Evolutionary conservation across 345 rosid genomes (phyloP).

Genomic region (Cochlearia excelsa): DNA sequence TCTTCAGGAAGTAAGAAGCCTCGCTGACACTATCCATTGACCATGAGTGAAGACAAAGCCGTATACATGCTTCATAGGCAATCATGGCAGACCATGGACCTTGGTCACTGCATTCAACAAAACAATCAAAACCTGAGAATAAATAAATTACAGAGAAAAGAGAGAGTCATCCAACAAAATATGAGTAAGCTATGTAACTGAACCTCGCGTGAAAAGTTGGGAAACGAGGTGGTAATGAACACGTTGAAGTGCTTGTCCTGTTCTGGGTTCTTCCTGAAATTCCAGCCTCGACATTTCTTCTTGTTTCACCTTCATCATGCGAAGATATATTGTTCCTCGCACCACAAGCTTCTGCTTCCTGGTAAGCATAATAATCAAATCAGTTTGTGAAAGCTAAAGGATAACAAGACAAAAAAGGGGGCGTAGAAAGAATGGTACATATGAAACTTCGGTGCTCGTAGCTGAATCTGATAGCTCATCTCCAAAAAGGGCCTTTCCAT

Average conservation of each 20-base stretch:
- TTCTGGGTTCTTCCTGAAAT: conserved; percentile 48
- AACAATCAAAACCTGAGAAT: not conserved
- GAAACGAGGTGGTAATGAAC: conserved; percentile 48
- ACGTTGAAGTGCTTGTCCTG: conserved; percentile 32
- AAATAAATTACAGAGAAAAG: not conserved
- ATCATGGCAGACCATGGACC: conserved; percentile 96
- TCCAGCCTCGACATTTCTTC: conserved; percentile 34
- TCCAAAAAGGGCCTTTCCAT: conserved; percentile 33
- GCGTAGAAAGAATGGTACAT: not conserved
- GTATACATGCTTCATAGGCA: conserved; percentile 85
- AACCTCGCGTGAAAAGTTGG: conserved; percentile 97
- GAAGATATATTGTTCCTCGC: conserved; percentile 37
- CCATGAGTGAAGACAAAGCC: conserved; percentile 86
- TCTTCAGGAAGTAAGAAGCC: conserved; percentile 75
- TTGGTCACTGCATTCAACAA: conserved; percentile 56
- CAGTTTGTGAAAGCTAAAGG: not conserved
- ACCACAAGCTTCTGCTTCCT: conserved; percentile 47
- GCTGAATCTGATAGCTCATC: conserved; percentile 61
- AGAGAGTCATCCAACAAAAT: not conserved
- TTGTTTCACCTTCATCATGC: conserved; percentile 48
- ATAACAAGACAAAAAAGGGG: not conserved
- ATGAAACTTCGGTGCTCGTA: conserved; percentile 58
- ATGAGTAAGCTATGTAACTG: conserved; percentile 17
- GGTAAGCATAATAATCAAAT: conserved; percentile 33
- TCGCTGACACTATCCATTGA: conserved; percentile 60